Conservation (phyloP, 2,329 filamentous ascomycete genomes). For the Botrytis elliptica region DNA sequence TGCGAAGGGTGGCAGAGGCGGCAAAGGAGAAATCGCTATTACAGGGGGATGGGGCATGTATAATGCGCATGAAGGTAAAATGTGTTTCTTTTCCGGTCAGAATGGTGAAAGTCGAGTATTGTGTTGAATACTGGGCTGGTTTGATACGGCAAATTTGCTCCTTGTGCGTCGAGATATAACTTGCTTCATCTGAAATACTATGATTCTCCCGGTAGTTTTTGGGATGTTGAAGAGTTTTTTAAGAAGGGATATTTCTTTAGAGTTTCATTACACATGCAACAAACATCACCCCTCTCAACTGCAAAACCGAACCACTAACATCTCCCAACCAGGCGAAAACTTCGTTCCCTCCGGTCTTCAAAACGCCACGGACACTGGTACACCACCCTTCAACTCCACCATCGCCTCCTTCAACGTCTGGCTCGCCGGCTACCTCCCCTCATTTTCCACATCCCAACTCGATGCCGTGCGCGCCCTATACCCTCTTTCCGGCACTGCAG, state of each 20-base stretch:
- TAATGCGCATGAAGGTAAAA: conserved; percentile 53
- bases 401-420: conserved; percentile 50
- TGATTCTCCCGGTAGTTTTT: neutral
- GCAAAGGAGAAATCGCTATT: conserved; percentile 44
- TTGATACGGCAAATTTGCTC: neutral
- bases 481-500: conserved; percentile 46
- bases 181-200: no score
- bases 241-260: neutral
- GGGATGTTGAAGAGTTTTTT: neutral
- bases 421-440: conserved; percentile 54
- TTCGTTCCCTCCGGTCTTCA: conserved; percentile 55
- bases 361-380: conserved; percentile 37
- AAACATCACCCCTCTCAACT: neutral
- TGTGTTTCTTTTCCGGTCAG: neutral
- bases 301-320: neutral
- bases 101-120: neutral
- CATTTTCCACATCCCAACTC: conserved; percentile 44
- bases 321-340: conserved; percentile 49
- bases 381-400: conserved; percentile 51
- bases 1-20: neutral
- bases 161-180: neutral
- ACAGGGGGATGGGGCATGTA: conserved; percentile 54
- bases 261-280: neutral
- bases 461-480: conserved; percentile 47
- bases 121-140: neutral